A percentile compares a stretch with the other conserved stretches of the same genome.
Evolutionary conservation across 345 rosid genomes (phyloP).

Genomic region (Draba incana): DNA sequence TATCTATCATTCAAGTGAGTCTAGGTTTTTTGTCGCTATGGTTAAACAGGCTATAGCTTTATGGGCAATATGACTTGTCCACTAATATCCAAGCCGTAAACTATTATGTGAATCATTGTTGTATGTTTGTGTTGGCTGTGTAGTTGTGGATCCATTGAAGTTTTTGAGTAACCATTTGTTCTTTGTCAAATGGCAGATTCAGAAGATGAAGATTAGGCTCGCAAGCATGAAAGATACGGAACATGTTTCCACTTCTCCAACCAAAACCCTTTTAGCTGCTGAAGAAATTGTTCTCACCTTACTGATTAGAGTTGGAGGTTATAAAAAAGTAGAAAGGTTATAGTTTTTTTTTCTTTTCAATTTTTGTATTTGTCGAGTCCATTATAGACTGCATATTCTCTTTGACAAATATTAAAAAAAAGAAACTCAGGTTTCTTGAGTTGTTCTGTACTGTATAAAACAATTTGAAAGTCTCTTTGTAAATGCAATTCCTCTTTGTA

Average conservation of each 20-base stretch:
- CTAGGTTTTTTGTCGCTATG: too few relatives aligned
- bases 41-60: too few relatives aligned
- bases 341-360: constrained; percentile 13
- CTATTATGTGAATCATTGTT: neutral
- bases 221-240: constrained; percentile 30
- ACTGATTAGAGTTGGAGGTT: constrained; percentile 34
- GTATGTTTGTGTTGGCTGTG: constrained; percentile 18
- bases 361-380: constrained; percentile 31
- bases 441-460: constrained; percentile 39
- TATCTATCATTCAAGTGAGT: neutral
- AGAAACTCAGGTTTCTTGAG: constrained; percentile 15
- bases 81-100: neutral
- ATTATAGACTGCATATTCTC: constrained; percentile 32
- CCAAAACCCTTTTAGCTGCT: constrained; percentile 26
- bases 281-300: constrained; percentile 24
- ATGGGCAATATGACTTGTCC: too few relatives aligned
- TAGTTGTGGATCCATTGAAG: neutral
- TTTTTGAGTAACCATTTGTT: constrained; percentile 9
- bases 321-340: constrained; percentile 18
- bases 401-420: constrained; percentile 17
- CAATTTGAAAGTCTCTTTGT: constrained; percentile 38
- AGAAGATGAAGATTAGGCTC: constrained; percentile 83
- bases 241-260: constrained; percentile 41
- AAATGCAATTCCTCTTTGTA: constrained; percentile 41
- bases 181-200: constrained; percentile 64